Conservation (phyloP, 2,329 filamentous ascomycete genomes). For the Scedosporium aurantiacum region DNA sequence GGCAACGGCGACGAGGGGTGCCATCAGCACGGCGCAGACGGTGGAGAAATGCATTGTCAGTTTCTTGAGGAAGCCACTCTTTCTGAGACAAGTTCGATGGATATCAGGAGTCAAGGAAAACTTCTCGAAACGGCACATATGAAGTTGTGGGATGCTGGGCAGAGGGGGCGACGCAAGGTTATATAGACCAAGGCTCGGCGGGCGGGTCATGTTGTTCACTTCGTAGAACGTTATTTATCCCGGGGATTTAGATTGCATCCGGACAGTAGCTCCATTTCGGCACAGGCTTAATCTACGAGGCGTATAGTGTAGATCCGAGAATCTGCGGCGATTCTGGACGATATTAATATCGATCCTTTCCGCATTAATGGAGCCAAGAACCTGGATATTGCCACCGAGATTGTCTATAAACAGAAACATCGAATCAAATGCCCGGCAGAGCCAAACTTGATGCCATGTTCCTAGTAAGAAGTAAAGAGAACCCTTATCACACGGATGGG, state of each 20-base stretch:
- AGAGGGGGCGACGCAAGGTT: not conserved
- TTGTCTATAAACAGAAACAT: slow-evolving; percentile 6
- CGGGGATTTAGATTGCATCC: not conserved
- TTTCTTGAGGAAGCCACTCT: not conserved
- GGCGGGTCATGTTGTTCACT: not conserved
- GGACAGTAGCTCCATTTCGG: not conserved
- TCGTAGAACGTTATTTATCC: not conserved
- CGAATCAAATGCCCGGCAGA: slow-evolving; percentile 6
- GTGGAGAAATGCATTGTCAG: not conserved
- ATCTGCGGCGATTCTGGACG: not conserved
- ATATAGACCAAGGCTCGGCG: not conserved
- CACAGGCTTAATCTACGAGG: not conserved
- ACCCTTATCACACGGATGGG: not conserved
- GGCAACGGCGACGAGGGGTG: not conserved
- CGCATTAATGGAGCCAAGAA: not conserved
- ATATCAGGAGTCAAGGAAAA: not conserved
- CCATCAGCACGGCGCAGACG: not conserved
- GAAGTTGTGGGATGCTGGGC: too few relatives aligned
- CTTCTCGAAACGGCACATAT: not conserved
- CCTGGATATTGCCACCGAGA: not conserved
- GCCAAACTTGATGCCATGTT: not conserved
- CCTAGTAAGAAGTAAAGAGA: not conserved
- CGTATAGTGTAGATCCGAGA: slow-evolving; percentile 6
- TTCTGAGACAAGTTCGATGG: too few relatives aligned
- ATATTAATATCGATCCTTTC: not conserved